Conservation (phyloP, 441 rosid species). For the Euphorbia schlechtendalii region DNA sequence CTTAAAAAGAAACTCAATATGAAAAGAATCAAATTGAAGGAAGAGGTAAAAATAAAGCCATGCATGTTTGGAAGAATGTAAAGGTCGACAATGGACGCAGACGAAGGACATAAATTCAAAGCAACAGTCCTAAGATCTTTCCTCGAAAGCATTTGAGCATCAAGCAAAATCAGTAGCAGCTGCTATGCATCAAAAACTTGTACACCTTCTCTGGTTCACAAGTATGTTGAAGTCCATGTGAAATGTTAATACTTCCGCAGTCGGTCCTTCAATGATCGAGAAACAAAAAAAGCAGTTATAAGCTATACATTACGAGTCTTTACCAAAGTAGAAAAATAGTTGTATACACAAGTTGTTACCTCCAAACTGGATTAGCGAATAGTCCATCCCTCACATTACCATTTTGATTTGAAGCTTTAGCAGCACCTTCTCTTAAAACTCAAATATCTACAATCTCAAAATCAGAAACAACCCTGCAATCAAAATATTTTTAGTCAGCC, state of each 20-base stretch:
- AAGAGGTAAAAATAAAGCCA: neutral
- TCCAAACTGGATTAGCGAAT: too few species aligned
- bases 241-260: slow-evolving; percentile 5
- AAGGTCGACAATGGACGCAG: slow-evolving; percentile 7
- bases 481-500: too few species aligned
- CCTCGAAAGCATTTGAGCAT: neutral
- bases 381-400: too few species aligned
- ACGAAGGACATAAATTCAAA: slow-evolving; percentile 4
- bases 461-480: too few species aligned
- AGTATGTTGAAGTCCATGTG: slow-evolving; percentile 8
- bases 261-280: too few species aligned
- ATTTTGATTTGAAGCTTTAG: too few species aligned
- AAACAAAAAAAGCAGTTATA: too few species aligned
- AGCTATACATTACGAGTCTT: too few species aligned
- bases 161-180: neutral
- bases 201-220: slow-evolving; percentile 7
- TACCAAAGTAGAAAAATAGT: too few species aligned
- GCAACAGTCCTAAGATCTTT: slow-evolving; percentile 8
- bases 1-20: neutral
- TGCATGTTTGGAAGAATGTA: slow-evolving; percentile 6
- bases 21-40: neutral
- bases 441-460: too few species aligned
- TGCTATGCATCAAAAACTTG: neutral
- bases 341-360: too few species aligned
- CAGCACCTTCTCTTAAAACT: too few species aligned